Evolutionary conservation across 2,329 filamentous ascomycete species (phyloP), one percentile per base, ranked within the genome.

Genomic region (Arachnomyces sp.): DNA sequence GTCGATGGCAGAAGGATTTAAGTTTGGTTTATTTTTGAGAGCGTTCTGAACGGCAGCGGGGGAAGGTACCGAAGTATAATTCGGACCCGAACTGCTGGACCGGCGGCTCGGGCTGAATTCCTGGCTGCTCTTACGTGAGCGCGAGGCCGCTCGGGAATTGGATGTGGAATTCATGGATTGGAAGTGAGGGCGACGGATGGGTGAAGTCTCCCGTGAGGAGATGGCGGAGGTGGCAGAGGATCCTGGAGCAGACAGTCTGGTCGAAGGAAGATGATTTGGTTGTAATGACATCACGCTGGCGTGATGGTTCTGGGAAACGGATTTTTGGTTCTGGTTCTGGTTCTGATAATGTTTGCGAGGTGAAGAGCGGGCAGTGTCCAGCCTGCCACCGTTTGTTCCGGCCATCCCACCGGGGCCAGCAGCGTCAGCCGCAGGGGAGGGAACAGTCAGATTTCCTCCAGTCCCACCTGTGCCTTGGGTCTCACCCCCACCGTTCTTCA

Each of bases 81-180:
- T 49, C 36, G 60, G 45, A 30, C 52, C 49, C n/a, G 56, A 50
- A 33, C 68, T 74, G 42, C 68, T 66, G 50, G 53, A 56, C 5
- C 59, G 55, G 31, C 82, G 74, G 40, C 73, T 69, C 14, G 82
- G 80, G 52, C 79, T 85, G 44, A 73, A 66, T 41, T 86, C 81
- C 46, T 79, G 73, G 58, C 79, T 85, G 57, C 76, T 79, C 59
- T 80, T 82, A 53, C 80, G 77, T 43, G 81, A 79, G 51, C 75
- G 70, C 37, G 69, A 69, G 39, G 61, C 53, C n/a, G 59, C 49
- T 40, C 61, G 53, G 44, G 55, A 54, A 30, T 54, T 49, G 21
- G 60, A 52, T 14, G 53, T 52, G 25, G 59, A 52, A 45, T 57
- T 61, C 44, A 47, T 48, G 28, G 49, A 45, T 34, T 56, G 56